Conservation (phyloP, 1,284 basidiomycete species). For the Ceratobasidium sp. region DNA sequence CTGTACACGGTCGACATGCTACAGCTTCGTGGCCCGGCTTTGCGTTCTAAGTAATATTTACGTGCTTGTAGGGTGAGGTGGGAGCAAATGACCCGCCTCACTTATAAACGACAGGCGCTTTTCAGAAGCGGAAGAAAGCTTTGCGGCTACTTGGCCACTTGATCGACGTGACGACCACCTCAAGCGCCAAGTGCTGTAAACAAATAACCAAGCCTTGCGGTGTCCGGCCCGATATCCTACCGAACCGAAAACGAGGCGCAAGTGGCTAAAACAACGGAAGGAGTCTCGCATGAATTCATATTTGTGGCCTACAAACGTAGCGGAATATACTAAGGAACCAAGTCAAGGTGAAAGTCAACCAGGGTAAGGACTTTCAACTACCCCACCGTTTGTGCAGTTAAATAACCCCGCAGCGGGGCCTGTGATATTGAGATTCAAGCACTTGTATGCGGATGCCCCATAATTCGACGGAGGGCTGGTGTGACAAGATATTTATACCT, state of each 20-base stretch:
- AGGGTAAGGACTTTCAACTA: slow-evolving; percentile 27
- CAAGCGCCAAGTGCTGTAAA: slow-evolving; percentile 10
- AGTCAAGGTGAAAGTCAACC: background rate
- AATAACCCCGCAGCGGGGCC: slow-evolving; percentile 30
- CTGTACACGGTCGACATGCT: slow-evolving; percentile 40
- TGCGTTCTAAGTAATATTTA: slow-evolving; percentile 31
- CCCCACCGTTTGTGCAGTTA: slow-evolving; percentile 21
- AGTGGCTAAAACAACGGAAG: too few species aligned
- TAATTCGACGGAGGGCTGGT: slow-evolving; percentile 19
- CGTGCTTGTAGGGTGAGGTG: background rate
- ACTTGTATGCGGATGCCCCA: slow-evolving; percentile 22
- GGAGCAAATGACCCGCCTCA: too few species aligned
- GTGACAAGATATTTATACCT: background rate
- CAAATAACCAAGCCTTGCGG: background rate
- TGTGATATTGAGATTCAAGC: slow-evolving; percentile 23
- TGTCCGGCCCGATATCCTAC: too few species aligned
- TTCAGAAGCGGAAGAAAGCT: slow-evolving; percentile 11
- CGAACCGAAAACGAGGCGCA: too few species aligned
- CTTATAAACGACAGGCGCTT: background rate
- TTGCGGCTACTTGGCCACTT: background rate
- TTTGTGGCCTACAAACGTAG: too few species aligned
- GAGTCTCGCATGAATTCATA: too few species aligned
- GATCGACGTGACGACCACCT: slow-evolving; percentile 8
- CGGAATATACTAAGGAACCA: too few species aligned
- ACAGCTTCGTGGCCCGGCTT: slow-evolving; percentile 13